phyloP scores from a whole-genome alignment of 352 stramenopile genomes.

The Blastocystis sp. region DNA sequence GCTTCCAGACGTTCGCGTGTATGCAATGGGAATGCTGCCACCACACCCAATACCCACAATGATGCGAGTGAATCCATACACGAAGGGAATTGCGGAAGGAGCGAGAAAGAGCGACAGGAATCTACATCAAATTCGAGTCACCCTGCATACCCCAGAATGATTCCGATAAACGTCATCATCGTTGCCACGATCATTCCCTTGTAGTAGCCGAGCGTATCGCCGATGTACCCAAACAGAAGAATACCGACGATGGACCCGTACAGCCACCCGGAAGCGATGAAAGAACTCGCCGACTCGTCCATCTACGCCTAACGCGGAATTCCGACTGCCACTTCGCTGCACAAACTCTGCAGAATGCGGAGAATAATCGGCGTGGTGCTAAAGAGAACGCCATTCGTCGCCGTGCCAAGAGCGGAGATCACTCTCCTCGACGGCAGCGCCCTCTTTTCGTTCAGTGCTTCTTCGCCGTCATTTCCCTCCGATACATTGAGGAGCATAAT shows the following conservation, averaged over 20 bases:
- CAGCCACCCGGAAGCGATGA: constrained; percentile 50
- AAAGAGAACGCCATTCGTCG: constrained; percentile 63
- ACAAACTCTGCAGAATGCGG: constrained; percentile 37
- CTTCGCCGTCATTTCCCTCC: not conserved
- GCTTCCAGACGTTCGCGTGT: constrained; percentile 19
- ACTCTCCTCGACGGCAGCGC: constrained; percentile 24
- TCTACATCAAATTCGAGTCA: not conserved
- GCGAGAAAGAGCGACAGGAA: constrained; percentile 7
- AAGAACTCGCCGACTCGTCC: not conserved
- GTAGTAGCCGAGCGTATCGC: constrained; percentile 59
- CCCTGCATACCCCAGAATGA: not conserved
- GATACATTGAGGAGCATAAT: constrained; percentile 24
- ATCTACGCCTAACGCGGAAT: not conserved
- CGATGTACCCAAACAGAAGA: constrained; percentile 55
- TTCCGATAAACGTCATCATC: constrained; percentile 1
- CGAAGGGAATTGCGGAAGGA: not conserved
- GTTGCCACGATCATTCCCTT: constrained; percentile 54
- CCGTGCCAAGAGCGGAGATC: constrained; percentile 13
- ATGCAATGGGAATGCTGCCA: constrained; percentile 62
- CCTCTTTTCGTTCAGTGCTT: constrained; percentile 10
- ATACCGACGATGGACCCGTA: constrained; percentile 63
- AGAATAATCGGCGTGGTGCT: constrained; percentile 58
- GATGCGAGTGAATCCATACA: constrained; percentile 53
- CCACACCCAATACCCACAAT: constrained; percentile 43
- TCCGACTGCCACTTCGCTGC: not conserved